Percentiles rank a stretch among this genome's conserved stretches.
These are phyloP conservation scores for Aureobasidium sp. DNA, from an alignment of 2,329 filamentous ascomycete species.

Conservation along the genomic window DNA sequence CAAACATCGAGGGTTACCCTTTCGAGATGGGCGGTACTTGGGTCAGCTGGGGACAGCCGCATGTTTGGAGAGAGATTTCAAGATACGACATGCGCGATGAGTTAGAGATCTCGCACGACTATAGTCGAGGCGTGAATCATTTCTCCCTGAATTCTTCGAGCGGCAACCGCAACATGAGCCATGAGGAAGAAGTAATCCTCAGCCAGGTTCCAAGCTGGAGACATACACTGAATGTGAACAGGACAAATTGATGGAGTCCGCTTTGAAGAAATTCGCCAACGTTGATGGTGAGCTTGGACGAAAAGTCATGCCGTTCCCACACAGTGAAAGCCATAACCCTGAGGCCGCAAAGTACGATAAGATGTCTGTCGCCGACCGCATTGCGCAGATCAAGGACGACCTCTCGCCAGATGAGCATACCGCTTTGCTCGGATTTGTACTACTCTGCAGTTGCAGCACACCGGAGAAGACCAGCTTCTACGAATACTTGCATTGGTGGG, in stretches of 20 bases:
- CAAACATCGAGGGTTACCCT: slow-evolving; percentile 35
- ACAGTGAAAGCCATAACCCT: slow-evolving; percentile 24
- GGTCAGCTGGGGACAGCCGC: slow-evolving; percentile 33
- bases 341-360: slow-evolving; percentile 19
- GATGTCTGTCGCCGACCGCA: slow-evolving; percentile 22
- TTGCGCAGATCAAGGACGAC: slow-evolving; percentile 21
- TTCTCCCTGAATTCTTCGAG: neutral
- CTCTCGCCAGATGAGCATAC: slow-evolving; percentile 18
- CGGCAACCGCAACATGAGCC: slow-evolving; percentile 1
- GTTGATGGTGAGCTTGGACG: slow-evolving; percentile 24
- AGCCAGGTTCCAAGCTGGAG: neutral
- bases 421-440: slow-evolving; percentile 18
- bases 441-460: slow-evolving; percentile 15
- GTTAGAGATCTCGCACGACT: slow-evolving; percentile 14
- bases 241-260: neutral
- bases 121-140: neutral
- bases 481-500: slow-evolving; percentile 25
- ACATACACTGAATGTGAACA: neutral
- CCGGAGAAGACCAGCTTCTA: slow-evolving; percentile 20
- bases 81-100: slow-evolving; percentile 21
- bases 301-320: slow-evolving; percentile 30
- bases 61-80: slow-evolving; percentile 24
- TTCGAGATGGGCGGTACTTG: slow-evolving; percentile 45
- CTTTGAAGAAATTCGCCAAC: slow-evolving; percentile 24
- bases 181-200: neutral